These are phyloP conservation scores for Pochonia chlamydosporia DNA, from an alignment of 2,329 filamentous ascomycete genomes.

Conservation along the genomic window DNA sequence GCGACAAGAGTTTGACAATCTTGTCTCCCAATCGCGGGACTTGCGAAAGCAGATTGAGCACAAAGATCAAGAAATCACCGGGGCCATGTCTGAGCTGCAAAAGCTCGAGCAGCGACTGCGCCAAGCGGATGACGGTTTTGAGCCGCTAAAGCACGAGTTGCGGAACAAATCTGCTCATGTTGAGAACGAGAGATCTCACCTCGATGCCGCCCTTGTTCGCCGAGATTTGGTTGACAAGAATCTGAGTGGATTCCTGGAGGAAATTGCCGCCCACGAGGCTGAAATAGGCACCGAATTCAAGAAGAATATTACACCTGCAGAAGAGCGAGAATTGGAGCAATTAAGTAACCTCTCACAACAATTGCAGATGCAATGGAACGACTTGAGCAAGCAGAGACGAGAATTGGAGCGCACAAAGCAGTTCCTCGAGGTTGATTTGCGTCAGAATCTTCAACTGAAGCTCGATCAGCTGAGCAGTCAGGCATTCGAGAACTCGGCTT, in stretches of 20 bases:
- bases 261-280: constrained; percentile 68
- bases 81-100: constrained; percentile 74
- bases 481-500: constrained; percentile 60
- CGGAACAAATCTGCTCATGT: constrained; percentile 69
- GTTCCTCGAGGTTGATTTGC: constrained; percentile 77
- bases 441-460: constrained; percentile 81
- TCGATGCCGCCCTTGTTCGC: constrained; percentile 61
- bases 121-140: constrained; percentile 76
- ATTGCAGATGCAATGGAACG: constrained; percentile 70
- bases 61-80: constrained; percentile 85
- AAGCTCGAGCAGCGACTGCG: constrained; percentile 74
- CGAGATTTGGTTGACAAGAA: constrained; percentile 67
- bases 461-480: constrained; percentile 79
- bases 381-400: constrained; percentile 65
- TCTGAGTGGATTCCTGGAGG: constrained; percentile 70
- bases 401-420: constrained; percentile 77
- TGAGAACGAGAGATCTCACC: constrained; percentile 64
- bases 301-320: constrained; percentile 75
- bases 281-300: constrained; percentile 87
- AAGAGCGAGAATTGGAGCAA: constrained; percentile 73
- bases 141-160: constrained; percentile 71
- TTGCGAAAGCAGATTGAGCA: constrained; percentile 66
- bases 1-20: constrained; percentile 66
- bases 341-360: constrained; percentile 65
- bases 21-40: constrained; percentile 57